phyloP scores from a whole-genome alignment of 2,329 filamentous ascomycete genomes.

The Orbilia oligospora region DNA sequence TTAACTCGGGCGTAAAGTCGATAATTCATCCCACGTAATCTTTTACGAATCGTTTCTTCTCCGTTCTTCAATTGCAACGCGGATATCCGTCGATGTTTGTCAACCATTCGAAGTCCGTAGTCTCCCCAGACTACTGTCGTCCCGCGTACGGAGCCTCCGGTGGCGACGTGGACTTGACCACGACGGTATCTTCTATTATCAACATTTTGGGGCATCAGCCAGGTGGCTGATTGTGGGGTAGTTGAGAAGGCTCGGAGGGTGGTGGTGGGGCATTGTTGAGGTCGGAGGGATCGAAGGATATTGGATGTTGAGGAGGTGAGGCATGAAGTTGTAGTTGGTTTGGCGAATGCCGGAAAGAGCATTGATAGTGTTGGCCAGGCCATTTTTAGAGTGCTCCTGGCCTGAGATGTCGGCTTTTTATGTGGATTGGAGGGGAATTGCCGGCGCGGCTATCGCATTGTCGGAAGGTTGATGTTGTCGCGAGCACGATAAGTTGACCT shows the following conservation, averaged over 20 bases:
- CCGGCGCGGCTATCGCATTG: conserved; percentile 55
- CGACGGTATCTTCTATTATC: conserved; percentile 45
- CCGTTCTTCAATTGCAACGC: conserved; percentile 89
- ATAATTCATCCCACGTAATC: conserved; percentile 91
- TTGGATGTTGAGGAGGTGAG: conserved; percentile 40
- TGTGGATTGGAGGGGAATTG: neutral
- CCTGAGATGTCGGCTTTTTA: conserved; percentile 3
- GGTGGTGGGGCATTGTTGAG: conserved; percentile 26
- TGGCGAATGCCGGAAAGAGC: conserved; percentile 52
- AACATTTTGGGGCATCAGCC: conserved; percentile 57
- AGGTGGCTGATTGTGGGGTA: conserved; percentile 44
- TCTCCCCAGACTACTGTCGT: conserved; percentile 98
- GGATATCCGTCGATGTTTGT: conserved; percentile 92
- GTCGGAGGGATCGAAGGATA: conserved; percentile 41
- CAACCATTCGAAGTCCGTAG: conserved; percentile 91
- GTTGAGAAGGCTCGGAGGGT: conserved; percentile 58
- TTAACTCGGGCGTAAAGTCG: conserved; percentile 90
- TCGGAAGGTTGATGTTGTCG: conserved; percentile 48
- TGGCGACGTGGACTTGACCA: conserved; percentile 86
- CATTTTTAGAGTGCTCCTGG: conserved; percentile 39
- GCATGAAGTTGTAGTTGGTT: conserved; percentile 39
- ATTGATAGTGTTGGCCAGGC: conserved; percentile 52
- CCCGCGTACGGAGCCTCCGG: conserved; percentile 89
- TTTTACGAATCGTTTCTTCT: conserved; percentile 91
- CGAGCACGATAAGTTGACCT: conserved; percentile 3